Evolutionary conservation across 805 yeast species (phyloP).

Genomic region (Ogataea pini): DNA sequence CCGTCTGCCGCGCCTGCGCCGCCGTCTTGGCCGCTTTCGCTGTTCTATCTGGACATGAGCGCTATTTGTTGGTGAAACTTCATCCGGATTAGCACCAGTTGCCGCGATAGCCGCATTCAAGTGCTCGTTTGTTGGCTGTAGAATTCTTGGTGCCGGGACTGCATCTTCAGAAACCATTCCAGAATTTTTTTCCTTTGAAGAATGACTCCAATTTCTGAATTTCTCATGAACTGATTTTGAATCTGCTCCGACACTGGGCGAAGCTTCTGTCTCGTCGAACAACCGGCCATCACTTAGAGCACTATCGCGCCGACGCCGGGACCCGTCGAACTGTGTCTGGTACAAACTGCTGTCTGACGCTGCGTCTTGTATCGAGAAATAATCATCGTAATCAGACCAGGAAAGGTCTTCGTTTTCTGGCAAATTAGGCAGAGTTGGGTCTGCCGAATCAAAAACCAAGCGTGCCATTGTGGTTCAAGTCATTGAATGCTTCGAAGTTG

Average conservation of each 20-base stretch:
- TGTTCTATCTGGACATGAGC: conserved; percentile 1
- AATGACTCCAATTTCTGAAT: not conserved
- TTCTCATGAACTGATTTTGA: not conserved
- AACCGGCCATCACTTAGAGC: not conserved
- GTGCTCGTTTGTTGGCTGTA: conserved; percentile 11
- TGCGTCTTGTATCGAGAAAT: conserved; percentile 19
- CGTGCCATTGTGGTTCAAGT: not conserved
- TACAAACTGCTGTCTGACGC: not conserved
- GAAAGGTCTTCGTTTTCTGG: conserved; percentile 35
- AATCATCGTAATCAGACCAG: conserved; percentile 37
- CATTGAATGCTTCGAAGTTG: no score
- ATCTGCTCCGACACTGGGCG: not conserved
- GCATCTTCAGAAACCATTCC: not conserved
- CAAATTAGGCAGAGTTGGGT: conserved; percentile 42
- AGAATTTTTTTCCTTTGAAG: not conserved
- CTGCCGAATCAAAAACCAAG: conserved; percentile 40
- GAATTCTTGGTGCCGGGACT: not conserved
- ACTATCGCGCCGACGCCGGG: not conserved
- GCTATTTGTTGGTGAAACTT: not conserved
- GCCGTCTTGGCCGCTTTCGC: conserved; percentile 6
- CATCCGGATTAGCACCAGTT: not conserved
- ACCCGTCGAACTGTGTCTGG: conserved; percentile 1
- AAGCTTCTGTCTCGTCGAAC: not conserved
- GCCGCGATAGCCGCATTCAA: conserved; percentile 2
- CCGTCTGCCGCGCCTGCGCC: conserved; percentile 10